Percentiles rank a stretch among this genome's conserved stretches.
phyloP scores from a whole-genome alignment of 176 grass and related monocot species.

The Poa annua region DNA sequence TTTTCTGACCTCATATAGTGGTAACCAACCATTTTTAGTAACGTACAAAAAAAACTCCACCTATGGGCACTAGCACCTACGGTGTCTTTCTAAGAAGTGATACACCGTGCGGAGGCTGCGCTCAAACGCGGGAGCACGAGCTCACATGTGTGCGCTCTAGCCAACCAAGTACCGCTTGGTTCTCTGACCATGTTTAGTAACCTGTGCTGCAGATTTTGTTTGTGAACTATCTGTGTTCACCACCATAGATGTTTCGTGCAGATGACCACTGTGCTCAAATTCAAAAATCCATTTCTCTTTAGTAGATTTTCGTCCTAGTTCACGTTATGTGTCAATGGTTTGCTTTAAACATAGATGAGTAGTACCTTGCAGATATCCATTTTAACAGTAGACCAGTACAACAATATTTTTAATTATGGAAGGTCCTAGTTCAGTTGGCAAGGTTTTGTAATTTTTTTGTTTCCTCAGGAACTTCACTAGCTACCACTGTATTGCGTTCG shows the following conservation, averaged over 20 bases:
- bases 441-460: not conserved
- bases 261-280: slow-evolving; percentile 12
- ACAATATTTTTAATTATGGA: not conserved
- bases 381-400: slow-evolving; percentile 10
- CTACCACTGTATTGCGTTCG: slow-evolving; percentile 73
- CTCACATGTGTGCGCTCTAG: no score
- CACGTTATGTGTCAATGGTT: not conserved
- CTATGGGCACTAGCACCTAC: not conserved
- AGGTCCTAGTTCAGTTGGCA: slow-evolving; percentile 24
- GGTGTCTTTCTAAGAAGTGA: not conserved
- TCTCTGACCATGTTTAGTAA: no score
- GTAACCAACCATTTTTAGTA: not conserved
- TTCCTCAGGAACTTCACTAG: slow-evolving; percentile 74
- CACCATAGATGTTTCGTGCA: not conserved
- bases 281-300: not conserved
- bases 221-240: slow-evolving; percentile 15
- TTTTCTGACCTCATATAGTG: slow-evolving; percentile 24
- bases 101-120: not conserved
- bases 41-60: not conserved
- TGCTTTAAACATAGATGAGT: slow-evolving; percentile 19
- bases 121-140: not conserved
- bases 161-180: no score
- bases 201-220: slow-evolving; percentile 16
- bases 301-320: not conserved
- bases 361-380: not conserved